Evolutionary conservation across 352 stramenopile genomes (phyloP).

Genomic region (Phytophthora fragariaefolia): DNA sequence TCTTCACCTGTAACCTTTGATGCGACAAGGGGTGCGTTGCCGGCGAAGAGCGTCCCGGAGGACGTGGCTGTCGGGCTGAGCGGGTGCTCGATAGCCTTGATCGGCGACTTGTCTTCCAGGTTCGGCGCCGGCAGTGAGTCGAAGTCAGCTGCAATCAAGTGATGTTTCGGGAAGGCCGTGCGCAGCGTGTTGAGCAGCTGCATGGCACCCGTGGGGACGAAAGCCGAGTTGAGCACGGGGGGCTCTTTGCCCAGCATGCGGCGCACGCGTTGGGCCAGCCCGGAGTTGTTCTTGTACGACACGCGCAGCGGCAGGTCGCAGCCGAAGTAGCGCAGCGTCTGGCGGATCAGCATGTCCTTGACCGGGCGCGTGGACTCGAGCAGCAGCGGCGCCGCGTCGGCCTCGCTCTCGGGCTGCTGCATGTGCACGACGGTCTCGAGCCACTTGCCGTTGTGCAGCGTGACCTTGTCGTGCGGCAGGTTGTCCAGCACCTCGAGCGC

Average conservation of each 20-base stretch:
- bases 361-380: slow-evolving; percentile 59
- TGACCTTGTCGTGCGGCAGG: slow-evolving; percentile 91
- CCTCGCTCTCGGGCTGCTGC: background rate
- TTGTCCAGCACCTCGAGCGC: slow-evolving; percentile 93
- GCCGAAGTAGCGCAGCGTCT: slow-evolving; percentile 77
- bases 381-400: slow-evolving; percentile 31
- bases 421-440: slow-evolving; percentile 71
- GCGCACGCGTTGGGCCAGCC: slow-evolving; percentile 60
- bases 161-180: slow-evolving; percentile 81
- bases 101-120: slow-evolving; percentile 49
- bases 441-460: slow-evolving; percentile 78
- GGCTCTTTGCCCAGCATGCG: slow-evolving; percentile 58
- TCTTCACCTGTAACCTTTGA: slow-evolving; percentile 72
- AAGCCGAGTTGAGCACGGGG: slow-evolving; percentile 68
- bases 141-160: slow-evolving; percentile 90
- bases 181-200: slow-evolving; percentile 87
- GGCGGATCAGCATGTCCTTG: slow-evolving; percentile 72
- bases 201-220: slow-evolving; percentile 89
- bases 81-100: slow-evolving; percentile 67
- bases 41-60: slow-evolving; percentile 68
- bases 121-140: slow-evolving; percentile 83
- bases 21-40: slow-evolving; percentile 89
- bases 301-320: slow-evolving; percentile 74
- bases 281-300: slow-evolving; percentile 65
- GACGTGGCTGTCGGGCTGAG: slow-evolving; percentile 76